Evolutionary conservation across 176 grass and related monocot genomes (phyloP).

Genomic region (Triticum monococcum): DNA sequence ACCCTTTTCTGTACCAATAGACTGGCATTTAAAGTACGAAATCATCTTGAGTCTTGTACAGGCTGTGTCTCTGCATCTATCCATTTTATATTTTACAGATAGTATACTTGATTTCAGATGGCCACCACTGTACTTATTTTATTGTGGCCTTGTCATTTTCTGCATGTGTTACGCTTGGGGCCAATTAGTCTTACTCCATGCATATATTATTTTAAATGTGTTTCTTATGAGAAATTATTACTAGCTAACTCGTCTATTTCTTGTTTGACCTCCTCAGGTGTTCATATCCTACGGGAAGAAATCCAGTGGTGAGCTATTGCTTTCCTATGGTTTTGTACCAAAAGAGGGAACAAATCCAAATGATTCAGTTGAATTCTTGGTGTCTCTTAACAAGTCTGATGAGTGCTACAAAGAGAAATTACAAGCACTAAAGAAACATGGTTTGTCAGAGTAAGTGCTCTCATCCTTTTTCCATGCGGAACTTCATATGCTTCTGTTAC

Average conservation of each 20-base stretch:
- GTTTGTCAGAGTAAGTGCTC: constrained; percentile 77
- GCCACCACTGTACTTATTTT: background rate
- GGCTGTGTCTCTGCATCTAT: background rate
- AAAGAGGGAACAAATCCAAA: constrained; percentile 96
- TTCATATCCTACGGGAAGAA: constrained; percentile 98
- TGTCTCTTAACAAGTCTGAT: constrained; percentile 82
- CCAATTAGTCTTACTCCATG: background rate
- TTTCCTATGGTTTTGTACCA: constrained; percentile 97
- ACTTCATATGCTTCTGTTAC: constrained; percentile 8
- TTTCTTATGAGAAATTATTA: background rate
- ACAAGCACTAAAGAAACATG: constrained; percentile 63
- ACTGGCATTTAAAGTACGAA: background rate
- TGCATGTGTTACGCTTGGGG: background rate
- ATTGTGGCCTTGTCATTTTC: background rate
- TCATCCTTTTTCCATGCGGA: constrained; percentile 16
- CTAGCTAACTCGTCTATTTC: background rate
- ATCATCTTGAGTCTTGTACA: background rate
- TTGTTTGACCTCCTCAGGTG: constrained; percentile 49
- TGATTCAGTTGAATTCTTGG: constrained; percentile 82
- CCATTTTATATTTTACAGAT: background rate
- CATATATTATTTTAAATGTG: background rate
- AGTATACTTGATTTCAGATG: constrained; percentile 11
- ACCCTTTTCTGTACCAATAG: constrained; percentile 17
- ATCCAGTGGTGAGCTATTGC: constrained; percentile 92
- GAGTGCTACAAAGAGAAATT: constrained; percentile 85